phyloP scores from a whole-genome alignment of 2,329 filamentous ascomycete genomes.

The Trichoderma semiorbis region DNA sequence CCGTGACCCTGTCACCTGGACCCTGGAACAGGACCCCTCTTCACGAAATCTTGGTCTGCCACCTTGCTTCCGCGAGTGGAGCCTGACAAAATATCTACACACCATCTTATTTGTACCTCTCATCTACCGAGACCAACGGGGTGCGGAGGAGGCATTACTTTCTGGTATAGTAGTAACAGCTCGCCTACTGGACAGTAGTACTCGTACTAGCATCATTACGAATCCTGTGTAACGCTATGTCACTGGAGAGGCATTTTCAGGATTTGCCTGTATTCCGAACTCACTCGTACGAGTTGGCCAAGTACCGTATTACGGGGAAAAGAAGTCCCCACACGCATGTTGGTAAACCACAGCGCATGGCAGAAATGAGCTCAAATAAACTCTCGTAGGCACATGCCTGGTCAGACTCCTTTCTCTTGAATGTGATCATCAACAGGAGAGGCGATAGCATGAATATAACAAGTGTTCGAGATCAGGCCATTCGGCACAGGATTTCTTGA shows the following conservation, averaged over 20 bases:
- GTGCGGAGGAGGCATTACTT: background rate
- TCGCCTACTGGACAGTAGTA: background rate
- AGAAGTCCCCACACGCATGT: background rate
- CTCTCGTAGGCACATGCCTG: background rate
- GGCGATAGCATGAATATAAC: background rate
- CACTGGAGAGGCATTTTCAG: background rate
- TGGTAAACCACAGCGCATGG: background rate
- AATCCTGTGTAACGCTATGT: background rate
- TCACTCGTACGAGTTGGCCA: background rate
- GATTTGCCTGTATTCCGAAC: background rate
- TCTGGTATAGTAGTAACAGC: background rate
- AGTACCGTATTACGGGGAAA: background rate
- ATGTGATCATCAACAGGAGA: background rate
- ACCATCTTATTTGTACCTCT: background rate
- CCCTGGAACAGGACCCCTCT: background rate
- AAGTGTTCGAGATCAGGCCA: background rate
- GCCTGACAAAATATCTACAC: background rate
- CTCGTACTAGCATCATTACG: background rate
- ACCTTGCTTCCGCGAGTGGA: background rate
- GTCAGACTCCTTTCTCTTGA: background rate
- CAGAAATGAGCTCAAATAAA: background rate
- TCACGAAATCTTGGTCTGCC: background rate
- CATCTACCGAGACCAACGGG: background rate
- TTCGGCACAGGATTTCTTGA: background rate
- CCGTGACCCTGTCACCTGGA: background rate